Conservation (phyloP, 73 alveolate genomes). For the Vitrella brassicaformis region DNA sequence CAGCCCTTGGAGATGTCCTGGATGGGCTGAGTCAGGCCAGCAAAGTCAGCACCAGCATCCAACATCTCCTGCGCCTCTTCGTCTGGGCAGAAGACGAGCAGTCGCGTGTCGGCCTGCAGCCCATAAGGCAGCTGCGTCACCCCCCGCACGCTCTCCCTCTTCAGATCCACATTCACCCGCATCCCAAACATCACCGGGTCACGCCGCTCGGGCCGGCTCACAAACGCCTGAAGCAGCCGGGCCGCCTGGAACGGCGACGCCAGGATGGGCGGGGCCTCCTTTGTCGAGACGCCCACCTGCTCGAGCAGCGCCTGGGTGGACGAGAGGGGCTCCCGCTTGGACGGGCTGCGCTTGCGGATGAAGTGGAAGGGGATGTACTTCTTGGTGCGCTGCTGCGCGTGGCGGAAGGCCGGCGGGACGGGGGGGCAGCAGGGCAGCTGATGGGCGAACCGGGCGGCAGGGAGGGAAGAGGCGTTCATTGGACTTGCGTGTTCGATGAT, state of each 20-base stretch:
- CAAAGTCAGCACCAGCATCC: slow-evolving; percentile 36
- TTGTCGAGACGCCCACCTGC: no score
- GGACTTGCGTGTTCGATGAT: no score
- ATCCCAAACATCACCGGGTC: not conserved
- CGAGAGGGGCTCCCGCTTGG: no score
- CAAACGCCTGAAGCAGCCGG: not conserved
- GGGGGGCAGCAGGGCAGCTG: no score
- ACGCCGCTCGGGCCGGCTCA: not conserved
- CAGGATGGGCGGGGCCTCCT: no score
- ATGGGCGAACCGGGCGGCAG: no score
- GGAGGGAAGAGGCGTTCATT: no score
- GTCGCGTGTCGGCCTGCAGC: not conserved
- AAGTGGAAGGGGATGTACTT: no score
- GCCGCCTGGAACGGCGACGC: not conserved
- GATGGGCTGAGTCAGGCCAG: not conserved
- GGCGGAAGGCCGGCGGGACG: no score
- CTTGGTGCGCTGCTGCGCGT: no score
- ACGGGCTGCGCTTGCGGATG: no score
- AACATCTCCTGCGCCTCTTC: slow-evolving; percentile 20
- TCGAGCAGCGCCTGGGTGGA: no score
- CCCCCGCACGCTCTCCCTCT: not conserved
- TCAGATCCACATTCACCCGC: not conserved
- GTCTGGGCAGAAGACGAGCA: not conserved
- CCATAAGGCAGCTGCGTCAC: not conserved
- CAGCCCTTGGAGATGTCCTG: slow-evolving; percentile 2